phyloP scores from a whole-genome alignment of 2,329 filamentous ascomycete species.

The Tolypocladium album region DNA sequence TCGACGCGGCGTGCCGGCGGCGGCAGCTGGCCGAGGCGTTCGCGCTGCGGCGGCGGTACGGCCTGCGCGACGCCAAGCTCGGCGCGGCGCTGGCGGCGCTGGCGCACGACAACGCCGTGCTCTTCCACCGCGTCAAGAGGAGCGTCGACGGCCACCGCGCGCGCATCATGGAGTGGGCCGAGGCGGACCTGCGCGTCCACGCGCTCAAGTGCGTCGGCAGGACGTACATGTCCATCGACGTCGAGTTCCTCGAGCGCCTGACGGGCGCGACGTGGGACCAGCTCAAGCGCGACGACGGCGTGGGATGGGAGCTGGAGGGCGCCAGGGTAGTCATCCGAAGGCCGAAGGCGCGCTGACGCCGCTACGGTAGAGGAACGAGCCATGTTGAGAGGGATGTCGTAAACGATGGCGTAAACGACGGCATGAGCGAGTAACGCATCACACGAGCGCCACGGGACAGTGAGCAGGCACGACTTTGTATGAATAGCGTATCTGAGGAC shows the following conservation, averaged over 20 bases:
- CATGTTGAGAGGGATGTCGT: not conserved
- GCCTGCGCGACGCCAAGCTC: conserved; percentile 55
- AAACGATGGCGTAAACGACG: too few relatives aligned
- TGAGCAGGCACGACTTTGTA: not conserved
- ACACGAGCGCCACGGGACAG: not conserved
- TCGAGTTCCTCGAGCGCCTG: conserved; percentile 56
- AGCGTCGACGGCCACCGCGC: conserved; percentile 72
- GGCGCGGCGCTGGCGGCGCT: conserved; percentile 59
- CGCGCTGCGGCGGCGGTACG: conserved; percentile 49
- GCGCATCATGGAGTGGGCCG: conserved; percentile 72
- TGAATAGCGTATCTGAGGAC: not conserved
- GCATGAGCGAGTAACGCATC: not conserved
- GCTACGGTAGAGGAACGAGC: not conserved
- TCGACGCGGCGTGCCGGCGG: conserved; percentile 82
- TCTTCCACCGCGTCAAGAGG: conserved; percentile 61
- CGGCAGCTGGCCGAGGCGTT: conserved; percentile 65
- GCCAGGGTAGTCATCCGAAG: conserved; percentile 65
- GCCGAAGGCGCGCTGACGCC: conserved; percentile 28
- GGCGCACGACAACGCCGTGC: conserved; percentile 70
- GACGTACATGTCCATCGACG: conserved; percentile 66
- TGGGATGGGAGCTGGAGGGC: conserved; percentile 76
- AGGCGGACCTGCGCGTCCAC: conserved; percentile 61
- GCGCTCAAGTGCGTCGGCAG: conserved; percentile 79
- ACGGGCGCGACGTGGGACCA: conserved; percentile 63
- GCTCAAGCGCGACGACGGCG: conserved; percentile 54